A percentile compares a stretch with the other conserved stretches of the same genome.
Conservation (phyloP, 164 flowering plant species). For the Santalum album region DNA sequence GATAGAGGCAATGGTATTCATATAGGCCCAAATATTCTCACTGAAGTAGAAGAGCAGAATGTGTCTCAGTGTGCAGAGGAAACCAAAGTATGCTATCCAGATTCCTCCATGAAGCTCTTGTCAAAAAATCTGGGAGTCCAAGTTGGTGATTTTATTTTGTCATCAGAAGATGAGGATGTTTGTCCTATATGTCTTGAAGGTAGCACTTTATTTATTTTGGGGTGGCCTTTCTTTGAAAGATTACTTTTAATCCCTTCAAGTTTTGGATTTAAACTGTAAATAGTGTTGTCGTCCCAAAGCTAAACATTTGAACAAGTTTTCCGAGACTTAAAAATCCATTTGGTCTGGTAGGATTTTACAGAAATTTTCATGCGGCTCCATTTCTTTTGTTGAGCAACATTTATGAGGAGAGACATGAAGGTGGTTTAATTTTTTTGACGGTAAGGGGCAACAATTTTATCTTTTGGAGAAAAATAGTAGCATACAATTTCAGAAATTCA, state of each 20-base stretch:
- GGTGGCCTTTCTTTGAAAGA: not conserved
- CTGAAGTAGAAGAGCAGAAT: not conserved
- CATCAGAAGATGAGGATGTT: constrained; percentile 10
- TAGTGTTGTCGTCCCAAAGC: no score
- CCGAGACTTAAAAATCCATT: no score
- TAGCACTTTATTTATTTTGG: not conserved
- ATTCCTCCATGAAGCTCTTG: not conserved
- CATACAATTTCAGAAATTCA: no score
- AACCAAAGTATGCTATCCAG: not conserved
- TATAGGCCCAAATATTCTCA: not conserved
- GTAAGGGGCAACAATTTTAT: no score
- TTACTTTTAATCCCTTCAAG: not conserved
- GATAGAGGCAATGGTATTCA: not conserved
- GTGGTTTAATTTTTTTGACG: no score
- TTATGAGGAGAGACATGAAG: no score
- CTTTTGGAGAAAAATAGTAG: no score
- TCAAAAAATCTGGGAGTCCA: not conserved
- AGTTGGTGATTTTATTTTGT: not conserved
- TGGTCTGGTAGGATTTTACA: no score
- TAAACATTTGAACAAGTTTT: no score
- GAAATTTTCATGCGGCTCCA: no score
- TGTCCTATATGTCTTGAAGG: constrained; percentile 22
- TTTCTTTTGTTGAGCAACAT: no score
- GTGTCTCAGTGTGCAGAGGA: not conserved
- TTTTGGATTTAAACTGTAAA: not conserved